Evolutionary conservation across 768 basidiomycete genomes (phyloP).

Genomic region (Lactarius trivialis): DNA sequence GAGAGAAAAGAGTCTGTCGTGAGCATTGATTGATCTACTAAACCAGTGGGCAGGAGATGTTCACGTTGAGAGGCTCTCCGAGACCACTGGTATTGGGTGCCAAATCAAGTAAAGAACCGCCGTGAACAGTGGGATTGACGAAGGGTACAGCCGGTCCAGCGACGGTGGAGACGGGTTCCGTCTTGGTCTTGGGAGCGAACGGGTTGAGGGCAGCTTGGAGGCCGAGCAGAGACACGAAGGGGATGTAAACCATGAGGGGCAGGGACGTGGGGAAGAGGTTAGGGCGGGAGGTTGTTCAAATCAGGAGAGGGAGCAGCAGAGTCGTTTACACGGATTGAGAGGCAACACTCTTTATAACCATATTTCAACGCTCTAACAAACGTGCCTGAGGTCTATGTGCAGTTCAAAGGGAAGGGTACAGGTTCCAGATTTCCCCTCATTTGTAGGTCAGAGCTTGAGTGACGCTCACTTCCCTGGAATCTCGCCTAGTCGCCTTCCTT

Average conservation of each 20-base stretch:
- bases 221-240: conserved; percentile 5
- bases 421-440: neutral
- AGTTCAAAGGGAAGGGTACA: neutral
- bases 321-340: neutral
- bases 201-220: conserved; percentile 5
- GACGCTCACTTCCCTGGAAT: neutral
- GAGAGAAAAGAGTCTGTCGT: neutral
- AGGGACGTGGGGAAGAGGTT: neutral
- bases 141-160: neutral
- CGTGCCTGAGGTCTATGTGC: neutral
- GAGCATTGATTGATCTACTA: neutral
- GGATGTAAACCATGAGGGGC: conserved; percentile 8
- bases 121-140: neutral
- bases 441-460: neutral
- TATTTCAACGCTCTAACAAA: neutral
- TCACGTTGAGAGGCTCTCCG: conserved; percentile 23
- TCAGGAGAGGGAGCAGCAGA: neutral
- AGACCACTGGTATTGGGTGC: neutral
- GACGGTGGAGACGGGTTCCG: neutral
- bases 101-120: conserved; percentile 5
- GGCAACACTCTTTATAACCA: neutral
- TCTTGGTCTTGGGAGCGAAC: neutral
- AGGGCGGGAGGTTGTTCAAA: neutral
- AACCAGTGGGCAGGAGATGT: neutral
- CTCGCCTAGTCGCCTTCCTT: neutral